Evolutionary conservation across 2,329 filamentous ascomycete genomes (phyloP).

Genomic region (Diaporthe eres): DNA sequence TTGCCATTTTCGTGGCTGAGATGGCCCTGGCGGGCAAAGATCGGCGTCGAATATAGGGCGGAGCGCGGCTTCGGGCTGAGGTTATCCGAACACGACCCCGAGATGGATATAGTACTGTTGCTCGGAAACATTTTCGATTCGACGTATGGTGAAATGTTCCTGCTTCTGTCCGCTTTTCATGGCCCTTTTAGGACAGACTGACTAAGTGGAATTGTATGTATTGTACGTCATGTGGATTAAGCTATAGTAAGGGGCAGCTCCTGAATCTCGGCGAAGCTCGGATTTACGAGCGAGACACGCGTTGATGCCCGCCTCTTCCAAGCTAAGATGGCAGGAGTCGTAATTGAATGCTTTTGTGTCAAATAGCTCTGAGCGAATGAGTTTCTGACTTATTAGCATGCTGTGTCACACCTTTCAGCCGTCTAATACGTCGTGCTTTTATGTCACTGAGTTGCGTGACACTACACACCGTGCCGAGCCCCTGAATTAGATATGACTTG

Average conservation of each 20-base stretch:
- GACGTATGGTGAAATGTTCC: not conserved
- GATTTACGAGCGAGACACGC: conserved; percentile 1
- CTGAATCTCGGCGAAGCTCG: conserved; percentile 2
- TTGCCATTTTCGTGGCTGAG: no score
- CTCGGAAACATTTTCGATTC: not conserved
- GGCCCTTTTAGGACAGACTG: not conserved
- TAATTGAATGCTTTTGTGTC: no score
- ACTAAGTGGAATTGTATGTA: not conserved
- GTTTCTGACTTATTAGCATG: no score
- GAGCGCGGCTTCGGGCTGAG: not conserved
- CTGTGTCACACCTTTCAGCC: no score
- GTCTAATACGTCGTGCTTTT: no score
- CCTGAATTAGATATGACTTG: no score
- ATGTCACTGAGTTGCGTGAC: no score
- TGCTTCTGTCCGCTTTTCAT: not conserved
- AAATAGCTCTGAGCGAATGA: no score
- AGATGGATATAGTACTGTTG: not conserved
- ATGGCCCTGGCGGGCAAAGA: not conserved
- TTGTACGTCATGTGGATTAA: not conserved
- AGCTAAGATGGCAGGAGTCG: no score
- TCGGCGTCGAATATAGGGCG: not conserved
- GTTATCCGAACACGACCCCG: not conserved
- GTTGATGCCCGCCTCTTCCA: not conserved
- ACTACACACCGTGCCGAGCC: no score
- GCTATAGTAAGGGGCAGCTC: not conserved